A percentile compares a stretch with the other conserved stretches of the same genome.
Conservation (phyloP, 176 grass and related monocot genomes). For the Oryza glumipatula region DNA sequence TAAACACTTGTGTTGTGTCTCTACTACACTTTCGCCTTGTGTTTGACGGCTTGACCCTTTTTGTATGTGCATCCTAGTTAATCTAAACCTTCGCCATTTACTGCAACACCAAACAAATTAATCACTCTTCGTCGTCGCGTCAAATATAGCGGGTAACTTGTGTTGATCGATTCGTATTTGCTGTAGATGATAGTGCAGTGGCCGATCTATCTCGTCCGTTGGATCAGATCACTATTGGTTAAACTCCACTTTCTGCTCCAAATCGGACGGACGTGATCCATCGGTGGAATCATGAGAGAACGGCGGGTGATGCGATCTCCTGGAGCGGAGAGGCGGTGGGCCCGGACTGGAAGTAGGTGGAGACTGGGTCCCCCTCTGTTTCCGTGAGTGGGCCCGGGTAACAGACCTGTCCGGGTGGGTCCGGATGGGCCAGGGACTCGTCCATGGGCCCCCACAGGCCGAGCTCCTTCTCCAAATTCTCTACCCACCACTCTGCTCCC, state of each 20-base stretch:
- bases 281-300: background rate
- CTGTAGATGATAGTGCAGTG: background rate
- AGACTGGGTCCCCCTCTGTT: slow-evolving; percentile 13
- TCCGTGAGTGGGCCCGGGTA: background rate
- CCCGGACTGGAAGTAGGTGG: slow-evolving; percentile 27
- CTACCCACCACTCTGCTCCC: slow-evolving; percentile 57
- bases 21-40: background rate
- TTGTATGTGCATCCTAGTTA: slow-evolving; percentile 26
- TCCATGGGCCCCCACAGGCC: slow-evolving; percentile 51
- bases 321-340: background rate
- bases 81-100: background rate
- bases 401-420: background rate
- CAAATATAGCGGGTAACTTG: background rate
- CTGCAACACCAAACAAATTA: slow-evolving; percentile 2
- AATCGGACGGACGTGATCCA: background rate
- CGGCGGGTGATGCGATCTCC: background rate
- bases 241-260: background rate
- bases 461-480: slow-evolving; percentile 75
- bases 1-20: background rate
- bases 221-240: slow-evolving; percentile 4
- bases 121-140: background rate
- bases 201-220: background rate
- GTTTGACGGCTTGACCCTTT: slow-evolving; percentile 8
- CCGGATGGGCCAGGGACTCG: slow-evolving; percentile 32
- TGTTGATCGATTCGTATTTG: background rate